Conservation (phyloP, 2,329 filamentous ascomycete species). For the Colletotrichum tofieldiae region DNA sequence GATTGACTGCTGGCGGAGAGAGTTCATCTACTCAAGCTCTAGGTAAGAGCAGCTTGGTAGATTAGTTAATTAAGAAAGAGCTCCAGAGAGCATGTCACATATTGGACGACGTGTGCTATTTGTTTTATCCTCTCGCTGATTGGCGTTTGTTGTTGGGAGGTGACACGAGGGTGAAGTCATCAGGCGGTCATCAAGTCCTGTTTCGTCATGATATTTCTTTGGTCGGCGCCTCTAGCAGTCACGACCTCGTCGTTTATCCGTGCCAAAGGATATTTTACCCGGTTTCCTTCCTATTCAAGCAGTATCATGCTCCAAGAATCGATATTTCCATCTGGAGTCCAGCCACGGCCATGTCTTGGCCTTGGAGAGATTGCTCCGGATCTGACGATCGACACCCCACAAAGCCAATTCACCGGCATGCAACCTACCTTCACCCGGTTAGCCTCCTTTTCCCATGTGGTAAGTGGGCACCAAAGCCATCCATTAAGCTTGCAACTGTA, state of each 20-base stretch:
- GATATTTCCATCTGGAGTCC: neutral
- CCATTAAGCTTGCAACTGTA: neutral
- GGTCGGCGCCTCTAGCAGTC: too few species aligned
- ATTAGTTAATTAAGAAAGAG: neutral
- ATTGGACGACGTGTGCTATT: neutral
- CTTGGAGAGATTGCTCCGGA: neutral
- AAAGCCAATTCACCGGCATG: neutral
- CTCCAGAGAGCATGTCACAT: neutral
- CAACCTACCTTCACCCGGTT: neutral
- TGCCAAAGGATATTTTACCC: too few species aligned
- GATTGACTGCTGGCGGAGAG: neutral
- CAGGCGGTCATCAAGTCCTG: neutral
- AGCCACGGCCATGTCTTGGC: neutral
- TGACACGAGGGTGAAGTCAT: slow-evolving; percentile 2
- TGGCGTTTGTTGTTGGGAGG: neutral
- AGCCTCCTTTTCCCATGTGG: neutral
- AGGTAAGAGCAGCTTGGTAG: too few species aligned
- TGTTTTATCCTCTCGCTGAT: neutral
- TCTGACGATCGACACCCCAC: slow-evolving; percentile 4
- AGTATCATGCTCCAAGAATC: neutral
- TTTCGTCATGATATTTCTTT: slow-evolving; percentile 2
- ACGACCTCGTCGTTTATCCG: neutral
- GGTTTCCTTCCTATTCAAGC: neutral
- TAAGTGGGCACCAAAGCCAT: neutral
- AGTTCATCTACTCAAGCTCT: neutral